Evolutionary conservation across 768 basidiomycete genomes (phyloP), one percentile per base, ranked within the genome.

Genomic region (Russula abietina): DNA sequence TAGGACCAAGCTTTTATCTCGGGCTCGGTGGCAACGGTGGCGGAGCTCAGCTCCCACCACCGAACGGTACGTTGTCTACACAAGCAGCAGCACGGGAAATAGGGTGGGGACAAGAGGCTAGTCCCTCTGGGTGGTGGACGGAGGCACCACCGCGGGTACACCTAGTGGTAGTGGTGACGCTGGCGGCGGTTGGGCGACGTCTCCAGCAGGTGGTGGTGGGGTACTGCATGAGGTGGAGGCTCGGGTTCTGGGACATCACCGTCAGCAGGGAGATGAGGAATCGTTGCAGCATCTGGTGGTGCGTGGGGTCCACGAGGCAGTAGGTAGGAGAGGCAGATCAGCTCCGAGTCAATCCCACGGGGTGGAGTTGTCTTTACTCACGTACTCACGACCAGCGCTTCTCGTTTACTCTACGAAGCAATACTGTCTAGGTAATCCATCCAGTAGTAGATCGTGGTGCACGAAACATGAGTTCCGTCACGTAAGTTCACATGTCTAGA

Each of bases 261-360:
- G 36, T 39, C 68, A 64, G 64, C 69, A 70, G 59, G 75, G 68
- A 65, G 75, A 70, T 70, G 72, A 69, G 70, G 65, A 68, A 59
- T 73, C 69, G 55, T 68, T 69, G 39, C 69, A 71, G 39, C 76
- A 74, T 54, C 83, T 80, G 62, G 80, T 55, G 62, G 80, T 55
- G 33, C 67, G 60, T 39, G 65, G 65, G 39, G 66, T 2, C 19
- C 68, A 38, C 67, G 68, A 11, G 72, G 74, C 62, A 59, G 69
- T 53, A 60, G n/a, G 69, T 55, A 70, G 69, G 30, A 32, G 55
- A 32, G 45, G 60, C 57, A 68, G 73, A 55, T 65, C 70, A 48
- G 63, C 71, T 53, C n/a, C 69, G 72, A 39, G 63, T 59, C 60
- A 72, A n/a, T n/a, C n/a, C 73, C 46, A 72, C 73, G 41, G 76